Percentiles rank a stretch among this genome's conserved stretches.
phyloP scores from a whole-genome alignment of 768 basidiomycete genomes.

The Tremella yokohamensis region DNA sequence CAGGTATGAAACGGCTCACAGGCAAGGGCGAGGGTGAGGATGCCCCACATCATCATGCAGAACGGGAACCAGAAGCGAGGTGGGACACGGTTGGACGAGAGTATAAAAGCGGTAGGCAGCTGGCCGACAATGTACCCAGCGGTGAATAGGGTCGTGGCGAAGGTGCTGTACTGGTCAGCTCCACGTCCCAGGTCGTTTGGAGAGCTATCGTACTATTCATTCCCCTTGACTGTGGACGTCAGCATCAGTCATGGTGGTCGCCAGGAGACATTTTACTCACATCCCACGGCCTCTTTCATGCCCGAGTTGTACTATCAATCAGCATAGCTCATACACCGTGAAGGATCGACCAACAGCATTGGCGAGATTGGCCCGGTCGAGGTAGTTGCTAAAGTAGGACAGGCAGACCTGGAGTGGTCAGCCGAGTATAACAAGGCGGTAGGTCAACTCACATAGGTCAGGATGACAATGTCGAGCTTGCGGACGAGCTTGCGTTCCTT shows the following conservation, averaged over 20 bases:
- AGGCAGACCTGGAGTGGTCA: constrained; percentile 16
- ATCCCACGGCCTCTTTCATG: constrained; percentile 68
- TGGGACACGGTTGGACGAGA: constrained; percentile 51
- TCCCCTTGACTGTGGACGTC: neutral
- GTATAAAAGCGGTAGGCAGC: constrained; percentile 17
- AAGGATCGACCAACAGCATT: constrained; percentile 55
- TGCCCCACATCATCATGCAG: constrained; percentile 15
- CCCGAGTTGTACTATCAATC: constrained; percentile 59
- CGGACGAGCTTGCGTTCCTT: constrained; percentile 33
- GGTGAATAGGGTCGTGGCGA: constrained; percentile 54
- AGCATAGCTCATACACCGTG: neutral
- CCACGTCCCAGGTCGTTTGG: too few species aligned
- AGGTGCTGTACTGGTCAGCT: neutral
- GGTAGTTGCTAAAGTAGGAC: constrained; percentile 27
- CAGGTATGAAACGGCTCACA: constrained; percentile 50
- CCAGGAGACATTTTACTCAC: constrained; percentile 56
- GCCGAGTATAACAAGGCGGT: constrained; percentile 1
- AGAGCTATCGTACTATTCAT: neutral
- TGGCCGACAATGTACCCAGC: constrained; percentile 70
- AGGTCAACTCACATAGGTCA: constrained; percentile 60
- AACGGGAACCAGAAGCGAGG: constrained; percentile 66
- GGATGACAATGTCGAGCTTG: constrained; percentile 65
- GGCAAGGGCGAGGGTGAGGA: constrained; percentile 20
- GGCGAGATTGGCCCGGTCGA: constrained; percentile 50
- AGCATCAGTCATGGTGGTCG: neutral